Percentiles rank a stretch among this genome's conserved stretches.
Conservation (phyloP, 2,329 filamentous ascomycete genomes). For the Xylaria sp. region DNA sequence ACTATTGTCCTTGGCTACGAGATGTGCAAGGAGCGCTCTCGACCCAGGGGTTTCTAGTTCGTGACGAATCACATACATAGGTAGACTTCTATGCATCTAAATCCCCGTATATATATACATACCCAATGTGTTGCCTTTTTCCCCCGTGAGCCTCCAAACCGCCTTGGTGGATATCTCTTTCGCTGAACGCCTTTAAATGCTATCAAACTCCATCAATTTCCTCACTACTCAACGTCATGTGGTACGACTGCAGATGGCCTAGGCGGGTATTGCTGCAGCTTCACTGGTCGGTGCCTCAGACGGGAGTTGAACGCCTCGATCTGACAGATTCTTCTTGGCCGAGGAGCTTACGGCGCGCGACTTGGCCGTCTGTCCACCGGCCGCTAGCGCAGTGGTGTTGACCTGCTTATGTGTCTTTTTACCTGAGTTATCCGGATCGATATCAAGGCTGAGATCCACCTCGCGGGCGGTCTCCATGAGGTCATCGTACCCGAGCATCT, state of each 20-base stretch:
- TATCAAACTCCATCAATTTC: conserved; percentile 11
- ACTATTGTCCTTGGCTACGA: background rate
- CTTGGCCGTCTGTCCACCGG: conserved; percentile 59
- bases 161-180: conserved; percentile 27
- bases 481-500: conserved; percentile 71
- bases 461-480: conserved; percentile 72
- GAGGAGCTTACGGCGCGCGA: conserved; percentile 45
- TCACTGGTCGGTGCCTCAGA: conserved; percentile 35
- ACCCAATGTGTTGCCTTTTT: conserved; percentile 8
- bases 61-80: background rate
- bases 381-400: conserved; percentile 58
- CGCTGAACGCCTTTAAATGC: conserved; percentile 45
- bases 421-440: conserved; percentile 63
- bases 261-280: conserved; percentile 36
- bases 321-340: conserved; percentile 48
- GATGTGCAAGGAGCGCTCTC: conserved; percentile 18
- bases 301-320: conserved; percentile 45
- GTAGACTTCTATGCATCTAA: conserved; percentile 10
- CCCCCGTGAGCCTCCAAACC: conserved; percentile 4
- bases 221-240: background rate
- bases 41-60: background rate
- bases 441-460: conserved; percentile 71
- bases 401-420: conserved; percentile 51
- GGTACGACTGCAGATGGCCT: background rate
- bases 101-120: conserved; percentile 20